These are phyloP conservation scores for Didymella arachidicola DNA, from an alignment of 2,329 filamentous ascomycete genomes.

Conservation along the genomic window DNA sequence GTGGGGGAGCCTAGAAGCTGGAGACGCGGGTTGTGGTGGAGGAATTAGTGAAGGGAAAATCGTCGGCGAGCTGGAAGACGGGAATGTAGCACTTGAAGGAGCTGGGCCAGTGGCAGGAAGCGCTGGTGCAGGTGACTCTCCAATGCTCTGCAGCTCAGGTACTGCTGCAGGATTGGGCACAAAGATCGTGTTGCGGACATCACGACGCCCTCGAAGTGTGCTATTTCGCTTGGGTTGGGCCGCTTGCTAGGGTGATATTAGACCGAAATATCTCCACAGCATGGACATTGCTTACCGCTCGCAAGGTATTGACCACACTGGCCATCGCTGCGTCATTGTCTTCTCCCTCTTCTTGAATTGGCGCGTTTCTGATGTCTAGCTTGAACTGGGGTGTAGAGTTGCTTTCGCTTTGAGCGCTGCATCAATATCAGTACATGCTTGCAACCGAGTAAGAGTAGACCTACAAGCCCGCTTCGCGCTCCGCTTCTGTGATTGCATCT, in stretches of 20 bases:
- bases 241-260: constrained; percentile 55
- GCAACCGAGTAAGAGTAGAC: background rate
- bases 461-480: constrained; percentile 65
- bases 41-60: constrained; percentile 29
- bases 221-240: constrained; percentile 66
- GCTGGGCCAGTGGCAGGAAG: constrained; percentile 27
- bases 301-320: constrained; percentile 76
- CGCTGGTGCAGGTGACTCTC: constrained; percentile 41
- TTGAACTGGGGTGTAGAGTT: constrained; percentile 67
- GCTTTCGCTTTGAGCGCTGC: constrained; percentile 35
- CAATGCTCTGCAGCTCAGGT: constrained; percentile 50
- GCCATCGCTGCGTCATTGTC: constrained; percentile 77
- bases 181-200: constrained; percentile 91
- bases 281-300: constrained; percentile 54
- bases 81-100: constrained; percentile 26
- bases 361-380: constrained; percentile 79
- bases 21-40: constrained; percentile 45
- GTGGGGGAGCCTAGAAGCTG: constrained; percentile 48
- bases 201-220: constrained; percentile 85
- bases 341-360: constrained; percentile 78
- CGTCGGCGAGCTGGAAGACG: constrained; percentile 13
- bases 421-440: constrained; percentile 10
- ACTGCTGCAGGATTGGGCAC: constrained; percentile 61
- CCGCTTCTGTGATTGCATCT: constrained; percentile 71
- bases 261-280: constrained; percentile 6